Evolutionary conservation across 495 filamentous ascomycete genomes (phyloP).

Genomic region (Platismatia glauca): DNA sequence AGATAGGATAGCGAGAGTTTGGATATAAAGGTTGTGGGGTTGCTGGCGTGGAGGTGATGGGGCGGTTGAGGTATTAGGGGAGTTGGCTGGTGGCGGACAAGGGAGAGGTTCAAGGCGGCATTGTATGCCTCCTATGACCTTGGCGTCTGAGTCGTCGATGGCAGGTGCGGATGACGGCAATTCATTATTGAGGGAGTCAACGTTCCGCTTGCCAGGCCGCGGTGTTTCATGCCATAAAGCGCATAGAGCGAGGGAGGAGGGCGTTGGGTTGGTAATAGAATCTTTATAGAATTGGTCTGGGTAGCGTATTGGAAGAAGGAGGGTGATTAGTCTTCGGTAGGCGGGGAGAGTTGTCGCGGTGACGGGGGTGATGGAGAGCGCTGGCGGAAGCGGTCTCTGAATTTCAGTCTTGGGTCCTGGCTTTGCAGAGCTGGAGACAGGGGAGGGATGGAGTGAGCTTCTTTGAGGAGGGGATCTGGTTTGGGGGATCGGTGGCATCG

Average conservation of each 20-base stretch:
- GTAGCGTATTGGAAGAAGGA: conserved; percentile 83
- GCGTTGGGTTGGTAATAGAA: conserved; percentile 56
- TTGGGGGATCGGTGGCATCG: no score
- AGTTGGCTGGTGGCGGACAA: conserved; percentile 25
- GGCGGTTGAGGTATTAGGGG: neutral
- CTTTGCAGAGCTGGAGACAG: neutral
- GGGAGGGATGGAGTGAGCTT: neutral
- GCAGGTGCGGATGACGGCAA: conserved; percentile 1
- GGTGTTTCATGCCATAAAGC: conserved; percentile 56
- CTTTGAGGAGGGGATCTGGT: neutral
- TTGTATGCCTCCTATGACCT: conserved; percentile 73
- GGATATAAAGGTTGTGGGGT: conserved; percentile 60
- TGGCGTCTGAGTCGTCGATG: conserved; percentile 32
- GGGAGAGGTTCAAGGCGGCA: conserved; percentile 60
- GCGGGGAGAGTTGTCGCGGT: conserved; percentile 56
- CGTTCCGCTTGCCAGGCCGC: conserved; percentile 31
- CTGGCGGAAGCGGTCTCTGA: conserved; percentile 25
- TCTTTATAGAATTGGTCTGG: conserved; percentile 77
- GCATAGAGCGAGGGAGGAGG: conserved; percentile 65
- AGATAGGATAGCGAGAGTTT: conserved; percentile 72
- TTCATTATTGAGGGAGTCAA: neutral
- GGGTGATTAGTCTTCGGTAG: conserved; percentile 69
- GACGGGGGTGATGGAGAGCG: conserved; percentile 50
- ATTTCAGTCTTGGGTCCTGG: neutral
- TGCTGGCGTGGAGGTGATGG: conserved; percentile 26